Evolutionary conservation across 2,329 filamentous ascomycete genomes (phyloP).

Genomic region (Hymenotorrendiella dingleyae): DNA sequence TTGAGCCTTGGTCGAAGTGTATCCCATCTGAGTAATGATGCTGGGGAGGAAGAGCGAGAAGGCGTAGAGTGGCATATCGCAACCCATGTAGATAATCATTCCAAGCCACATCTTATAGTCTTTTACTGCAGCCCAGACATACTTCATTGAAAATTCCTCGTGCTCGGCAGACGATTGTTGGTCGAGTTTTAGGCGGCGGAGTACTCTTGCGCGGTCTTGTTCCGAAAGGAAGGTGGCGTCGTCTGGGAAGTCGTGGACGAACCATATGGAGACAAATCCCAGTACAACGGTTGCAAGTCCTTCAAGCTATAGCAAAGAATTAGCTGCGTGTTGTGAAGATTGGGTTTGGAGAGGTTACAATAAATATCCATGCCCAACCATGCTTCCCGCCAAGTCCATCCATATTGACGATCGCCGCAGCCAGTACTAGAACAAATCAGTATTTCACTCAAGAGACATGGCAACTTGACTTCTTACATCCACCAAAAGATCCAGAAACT

Average conservation of each 20-base stretch:
- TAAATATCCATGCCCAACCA: conserved; percentile 63
- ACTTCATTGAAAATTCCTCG: conserved; percentile 67
- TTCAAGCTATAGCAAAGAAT: too few relatives aligned
- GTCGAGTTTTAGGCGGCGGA: conserved; percentile 64
- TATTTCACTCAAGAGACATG: too few relatives aligned
- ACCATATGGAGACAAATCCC: conserved; percentile 65
- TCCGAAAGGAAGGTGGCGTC: conserved; percentile 66
- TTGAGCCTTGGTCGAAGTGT: conserved; percentile 58
- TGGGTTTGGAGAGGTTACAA: too few relatives aligned
- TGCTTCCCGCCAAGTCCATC: conserved; percentile 51
- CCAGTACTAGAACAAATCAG: conserved; percentile 45
- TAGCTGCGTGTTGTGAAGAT: too few relatives aligned
- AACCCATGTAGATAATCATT: conserved; percentile 74
- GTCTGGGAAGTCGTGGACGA: conserved; percentile 78
- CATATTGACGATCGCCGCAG: conserved; percentile 67
- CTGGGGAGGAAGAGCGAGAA: conserved; percentile 75
- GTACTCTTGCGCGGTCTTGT: conserved; percentile 64
- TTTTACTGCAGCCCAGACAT: conserved; percentile 64
- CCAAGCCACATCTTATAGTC: conserved; percentile 82
- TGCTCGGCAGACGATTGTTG: conserved; percentile 69
- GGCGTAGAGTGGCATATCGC: conserved; percentile 65
- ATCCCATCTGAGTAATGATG: conserved; percentile 57
- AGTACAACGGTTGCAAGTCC: conserved; percentile 35
- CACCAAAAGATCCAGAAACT: conserved; percentile 71
- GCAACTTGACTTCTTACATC: conserved; percentile 30